Evolutionary conservation across 2,329 filamentous ascomycete species (phyloP).

Genomic region (Cercospora zeina): DNA sequence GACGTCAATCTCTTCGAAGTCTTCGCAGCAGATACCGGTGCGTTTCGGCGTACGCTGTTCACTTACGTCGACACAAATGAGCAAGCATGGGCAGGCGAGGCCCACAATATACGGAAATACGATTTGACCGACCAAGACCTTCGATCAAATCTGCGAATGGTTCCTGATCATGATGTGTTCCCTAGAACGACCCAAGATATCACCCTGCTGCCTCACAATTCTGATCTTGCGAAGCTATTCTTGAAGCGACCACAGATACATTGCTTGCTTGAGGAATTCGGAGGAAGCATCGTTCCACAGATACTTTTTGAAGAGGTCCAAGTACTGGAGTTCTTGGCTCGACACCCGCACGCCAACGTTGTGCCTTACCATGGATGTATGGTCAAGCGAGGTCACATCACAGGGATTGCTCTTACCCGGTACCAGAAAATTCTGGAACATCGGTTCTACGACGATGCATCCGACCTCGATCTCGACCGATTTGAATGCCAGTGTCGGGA

Average conservation of each 20-base stretch:
- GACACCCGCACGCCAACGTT: conserved; percentile 33
- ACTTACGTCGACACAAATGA: conserved; percentile 21
- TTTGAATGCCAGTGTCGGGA: conserved; percentile 29
- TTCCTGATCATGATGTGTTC: conserved; percentile 25
- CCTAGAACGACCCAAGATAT: conserved; percentile 19
- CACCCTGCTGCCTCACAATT: conserved; percentile 8
- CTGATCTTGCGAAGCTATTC: conserved; percentile 23
- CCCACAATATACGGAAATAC: conserved; percentile 25
- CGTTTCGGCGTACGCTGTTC: conserved; percentile 19
- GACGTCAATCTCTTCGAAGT: conserved; percentile 22
- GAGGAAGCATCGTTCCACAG: conserved; percentile 25
- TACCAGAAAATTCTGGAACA: conserved; percentile 29
- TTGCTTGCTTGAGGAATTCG: conserved; percentile 28
- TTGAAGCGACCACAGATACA: conserved; percentile 33
- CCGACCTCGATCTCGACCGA: conserved; percentile 23
- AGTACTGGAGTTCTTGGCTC: conserved; percentile 27
- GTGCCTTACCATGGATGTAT: conserved; percentile 33
- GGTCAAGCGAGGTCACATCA: conserved; percentile 30
- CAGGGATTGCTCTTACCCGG: conserved; percentile 30
- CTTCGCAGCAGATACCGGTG: conserved; percentile 16
- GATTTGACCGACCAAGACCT: conserved; percentile 24
- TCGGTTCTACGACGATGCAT: conserved; percentile 26
- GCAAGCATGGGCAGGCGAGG: conserved; percentile 19
- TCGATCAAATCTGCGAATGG: conserved; percentile 14
- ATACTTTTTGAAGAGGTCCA: conserved; percentile 32